phyloP scores from a whole-genome alignment of 2,329 filamentous ascomycete genomes.

The Xenoacremonium recifei region DNA sequence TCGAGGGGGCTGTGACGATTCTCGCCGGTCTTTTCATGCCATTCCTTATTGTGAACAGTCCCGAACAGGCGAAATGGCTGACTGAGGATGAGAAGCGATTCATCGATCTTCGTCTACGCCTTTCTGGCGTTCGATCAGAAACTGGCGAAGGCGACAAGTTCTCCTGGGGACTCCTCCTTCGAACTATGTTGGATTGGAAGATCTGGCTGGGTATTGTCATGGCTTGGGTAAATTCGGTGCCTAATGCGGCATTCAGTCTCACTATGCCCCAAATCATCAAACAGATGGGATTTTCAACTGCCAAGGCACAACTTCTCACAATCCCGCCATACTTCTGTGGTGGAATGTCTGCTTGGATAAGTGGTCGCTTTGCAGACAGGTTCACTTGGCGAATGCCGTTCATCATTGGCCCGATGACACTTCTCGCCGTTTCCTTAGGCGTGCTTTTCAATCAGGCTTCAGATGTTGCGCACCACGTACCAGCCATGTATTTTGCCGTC shows the following conservation, averaged over 20 bases:
- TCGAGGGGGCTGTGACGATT: slow-evolving; percentile 29
- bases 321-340: slow-evolving; percentile 34
- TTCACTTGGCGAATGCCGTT: slow-evolving; percentile 34
- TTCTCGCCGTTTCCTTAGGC: slow-evolving; percentile 28
- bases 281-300: slow-evolving; percentile 37
- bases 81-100: slow-evolving; percentile 19
- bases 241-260: slow-evolving; percentile 30
- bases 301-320: slow-evolving; percentile 27
- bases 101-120: slow-evolving; percentile 9
- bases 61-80: slow-evolving; percentile 12
- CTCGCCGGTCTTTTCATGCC: slow-evolving; percentile 42
- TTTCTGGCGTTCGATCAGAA: background rate
- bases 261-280: slow-evolving; percentile 37
- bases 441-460: slow-evolving; percentile 19
- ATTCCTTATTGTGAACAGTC: slow-evolving; percentile 40
- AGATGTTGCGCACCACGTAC: slow-evolving; percentile 15
- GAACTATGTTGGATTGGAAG: slow-evolving; percentile 38
- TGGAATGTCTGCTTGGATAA: slow-evolving; percentile 21
- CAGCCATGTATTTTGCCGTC: slow-evolving; percentile 18
- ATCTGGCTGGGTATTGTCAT: slow-evolving; percentile 37
- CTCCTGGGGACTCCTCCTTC: background rate
- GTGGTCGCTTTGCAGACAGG: slow-evolving; percentile 27
- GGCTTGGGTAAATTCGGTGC: slow-evolving; percentile 38
- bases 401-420: slow-evolving; percentile 27
- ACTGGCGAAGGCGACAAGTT: background rate